phyloP scores from a whole-genome alignment of 257 asterid genomes.

The Solanum ossicruentum region DNA sequence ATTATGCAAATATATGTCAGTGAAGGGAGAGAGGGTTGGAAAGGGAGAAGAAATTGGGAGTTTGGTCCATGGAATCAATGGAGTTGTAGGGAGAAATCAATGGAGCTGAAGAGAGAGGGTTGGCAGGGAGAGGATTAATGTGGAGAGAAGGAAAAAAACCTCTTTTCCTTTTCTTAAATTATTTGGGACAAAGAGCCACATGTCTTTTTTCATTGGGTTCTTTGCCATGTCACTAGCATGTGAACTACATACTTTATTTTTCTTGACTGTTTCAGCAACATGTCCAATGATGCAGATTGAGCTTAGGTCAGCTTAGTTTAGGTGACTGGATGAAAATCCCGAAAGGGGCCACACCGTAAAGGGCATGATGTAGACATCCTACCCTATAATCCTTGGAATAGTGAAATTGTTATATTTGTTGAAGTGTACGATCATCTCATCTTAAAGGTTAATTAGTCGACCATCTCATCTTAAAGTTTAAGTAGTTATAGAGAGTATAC shows the following conservation, averaged over 20 bases:
- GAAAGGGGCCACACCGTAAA: neutral
- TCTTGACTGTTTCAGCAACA: neutral
- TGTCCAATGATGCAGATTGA: neutral
- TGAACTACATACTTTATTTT: neutral
- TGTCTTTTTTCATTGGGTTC: neutral
- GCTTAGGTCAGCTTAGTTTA: neutral
- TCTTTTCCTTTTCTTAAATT: neutral
- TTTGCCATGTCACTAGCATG: neutral
- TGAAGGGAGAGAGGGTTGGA: neutral
- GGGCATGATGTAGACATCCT: neutral
- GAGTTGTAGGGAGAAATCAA: neutral
- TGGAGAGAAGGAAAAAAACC: neutral
- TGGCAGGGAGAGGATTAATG: neutral
- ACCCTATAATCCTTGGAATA: neutral
- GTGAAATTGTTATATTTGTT: neutral
- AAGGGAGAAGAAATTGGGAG: neutral
- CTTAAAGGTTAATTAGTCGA: neutral
- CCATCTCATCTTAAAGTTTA: neutral
- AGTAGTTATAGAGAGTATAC: neutral
- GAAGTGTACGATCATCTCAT: neutral
- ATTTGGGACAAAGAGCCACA: neutral
- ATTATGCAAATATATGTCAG: neutral
- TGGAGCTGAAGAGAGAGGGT: neutral
- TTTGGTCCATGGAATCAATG: neutral
- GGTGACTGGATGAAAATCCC: neutral